These are phyloP conservation scores for Malassezia globosa DNA, from an alignment of 1,284 basidiomycete genomes.

Conservation along the genomic window DNA sequence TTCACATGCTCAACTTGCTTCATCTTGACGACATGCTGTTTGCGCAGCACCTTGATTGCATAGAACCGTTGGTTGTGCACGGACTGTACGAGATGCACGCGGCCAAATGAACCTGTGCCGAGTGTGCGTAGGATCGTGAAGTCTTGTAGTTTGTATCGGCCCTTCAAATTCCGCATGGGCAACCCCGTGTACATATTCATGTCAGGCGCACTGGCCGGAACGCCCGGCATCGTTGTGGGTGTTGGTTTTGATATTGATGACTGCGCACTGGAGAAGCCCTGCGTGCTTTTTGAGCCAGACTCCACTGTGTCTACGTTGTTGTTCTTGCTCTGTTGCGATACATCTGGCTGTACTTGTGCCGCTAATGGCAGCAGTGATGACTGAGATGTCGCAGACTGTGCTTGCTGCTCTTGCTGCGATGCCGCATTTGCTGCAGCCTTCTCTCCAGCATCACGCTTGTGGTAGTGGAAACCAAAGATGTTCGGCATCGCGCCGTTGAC, in stretches of 20 bases:
- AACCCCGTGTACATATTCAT: neutral
- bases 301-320: too few species aligned
- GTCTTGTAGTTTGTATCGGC: constrained; percentile 40
- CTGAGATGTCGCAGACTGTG: too few species aligned
- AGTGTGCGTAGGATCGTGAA: constrained; percentile 40
- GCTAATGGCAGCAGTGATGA: too few species aligned
- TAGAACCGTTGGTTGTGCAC: constrained; percentile 44
- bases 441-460: neutral
- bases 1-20: constrained; percentile 98
- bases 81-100: constrained; percentile 41
- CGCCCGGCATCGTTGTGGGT: too few species aligned
- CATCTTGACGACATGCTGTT: constrained; percentile 79
- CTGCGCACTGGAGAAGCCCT: too few species aligned
- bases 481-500: too few species aligned
- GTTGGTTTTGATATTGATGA: too few species aligned
- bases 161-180: constrained; percentile 29
- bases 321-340: too few species aligned
- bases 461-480: constrained; percentile 3
- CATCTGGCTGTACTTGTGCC: too few species aligned
- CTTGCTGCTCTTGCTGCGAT: too few species aligned
- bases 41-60: constrained; percentile 45
- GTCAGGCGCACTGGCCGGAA: neutral
- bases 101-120: constrained; percentile 43
- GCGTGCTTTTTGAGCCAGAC: too few species aligned
- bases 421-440: neutral